These are phyloP conservation scores for Coffea humblotiana DNA, from an alignment of 305 asterid genomes.

Conservation along the genomic window DNA sequence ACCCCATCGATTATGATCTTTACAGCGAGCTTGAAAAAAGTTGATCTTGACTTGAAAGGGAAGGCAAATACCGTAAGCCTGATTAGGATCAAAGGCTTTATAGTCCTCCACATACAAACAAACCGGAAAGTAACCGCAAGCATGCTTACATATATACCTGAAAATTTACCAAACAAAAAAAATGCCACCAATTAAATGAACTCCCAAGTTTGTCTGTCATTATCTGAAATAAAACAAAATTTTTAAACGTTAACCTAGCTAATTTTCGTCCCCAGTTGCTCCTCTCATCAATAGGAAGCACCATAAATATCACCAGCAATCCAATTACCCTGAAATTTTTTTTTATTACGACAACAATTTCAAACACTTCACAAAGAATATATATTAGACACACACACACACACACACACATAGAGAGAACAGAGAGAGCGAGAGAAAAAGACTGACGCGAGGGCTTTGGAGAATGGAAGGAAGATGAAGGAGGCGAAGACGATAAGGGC, in stretches of 20 bases:
- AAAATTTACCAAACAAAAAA: background rate
- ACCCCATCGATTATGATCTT: background rate
- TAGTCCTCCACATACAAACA: constrained; percentile 80
- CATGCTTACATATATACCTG: constrained; percentile 95
- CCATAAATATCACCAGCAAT: constrained; percentile 54
- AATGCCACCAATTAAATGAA: too few species aligned
- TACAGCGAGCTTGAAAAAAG: background rate
- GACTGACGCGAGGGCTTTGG: constrained; percentile 60
- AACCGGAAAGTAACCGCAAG: constrained; percentile 89
- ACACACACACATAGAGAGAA: background rate
- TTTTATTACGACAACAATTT: background rate
- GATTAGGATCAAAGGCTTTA: constrained; percentile 91
- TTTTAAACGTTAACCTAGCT: constrained; percentile 45
- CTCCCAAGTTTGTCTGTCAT: too few species aligned
- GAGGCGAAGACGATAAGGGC: constrained; percentile 45
- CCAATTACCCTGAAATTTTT: constrained; percentile 60
- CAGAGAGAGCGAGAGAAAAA: background rate
- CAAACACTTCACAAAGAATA: background rate
- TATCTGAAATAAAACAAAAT: too few species aligned
- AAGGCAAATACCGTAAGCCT: constrained; percentile 70
- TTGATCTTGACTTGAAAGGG: background rate
- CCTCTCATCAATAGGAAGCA: constrained; percentile 71
- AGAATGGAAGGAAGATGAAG: constrained; percentile 59
- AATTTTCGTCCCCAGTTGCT: constrained; percentile 66
- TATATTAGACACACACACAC: background rate